Conservation (phyloP, 129 eudicot species). For the Flaveria sonorensis region DNA sequence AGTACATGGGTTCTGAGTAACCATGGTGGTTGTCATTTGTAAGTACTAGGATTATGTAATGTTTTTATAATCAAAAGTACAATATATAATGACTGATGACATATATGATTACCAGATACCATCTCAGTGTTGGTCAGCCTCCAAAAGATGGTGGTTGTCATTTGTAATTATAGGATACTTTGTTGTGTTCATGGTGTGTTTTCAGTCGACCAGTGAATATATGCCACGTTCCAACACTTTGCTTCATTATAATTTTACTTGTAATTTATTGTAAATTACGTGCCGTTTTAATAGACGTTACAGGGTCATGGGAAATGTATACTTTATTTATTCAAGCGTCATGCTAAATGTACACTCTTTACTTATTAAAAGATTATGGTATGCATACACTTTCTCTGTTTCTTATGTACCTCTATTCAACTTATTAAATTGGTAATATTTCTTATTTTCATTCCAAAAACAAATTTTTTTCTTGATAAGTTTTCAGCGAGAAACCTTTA, state of each 20-base stretch:
- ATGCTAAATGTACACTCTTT: no score
- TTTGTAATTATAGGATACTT: constrained; percentile 32
- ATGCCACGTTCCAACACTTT: constrained; percentile 14
- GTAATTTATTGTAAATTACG: neutral
- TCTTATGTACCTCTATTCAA: no score
- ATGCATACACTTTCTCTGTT: no score
- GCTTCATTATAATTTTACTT: neutral
- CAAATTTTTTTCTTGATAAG: no score
- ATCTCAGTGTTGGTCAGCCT: constrained; percentile 21
- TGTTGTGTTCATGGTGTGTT: constrained; percentile 30
- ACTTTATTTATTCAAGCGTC: no score
- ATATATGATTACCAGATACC: neutral
- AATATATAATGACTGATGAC: constrained; percentile 25
- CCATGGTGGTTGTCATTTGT: constrained; percentile 30
- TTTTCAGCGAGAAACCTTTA: no score
- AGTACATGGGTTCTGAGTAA: constrained; percentile 3
- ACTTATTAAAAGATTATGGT: no score
- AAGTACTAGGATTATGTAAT: constrained; percentile 42
- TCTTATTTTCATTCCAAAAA: no score
- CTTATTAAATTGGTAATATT: no score
- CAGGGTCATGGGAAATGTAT: no score
- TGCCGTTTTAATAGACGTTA: no score
- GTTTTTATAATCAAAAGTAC: constrained; percentile 34
- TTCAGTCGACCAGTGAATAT: neutral
- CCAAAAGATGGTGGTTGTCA: constrained; percentile 15